A percentile compares a stretch with the other conserved stretches of the same genome.
Conservation (phyloP, 2,329 filamentous ascomycete genomes). For the Colletotrichum cereale region DNA sequence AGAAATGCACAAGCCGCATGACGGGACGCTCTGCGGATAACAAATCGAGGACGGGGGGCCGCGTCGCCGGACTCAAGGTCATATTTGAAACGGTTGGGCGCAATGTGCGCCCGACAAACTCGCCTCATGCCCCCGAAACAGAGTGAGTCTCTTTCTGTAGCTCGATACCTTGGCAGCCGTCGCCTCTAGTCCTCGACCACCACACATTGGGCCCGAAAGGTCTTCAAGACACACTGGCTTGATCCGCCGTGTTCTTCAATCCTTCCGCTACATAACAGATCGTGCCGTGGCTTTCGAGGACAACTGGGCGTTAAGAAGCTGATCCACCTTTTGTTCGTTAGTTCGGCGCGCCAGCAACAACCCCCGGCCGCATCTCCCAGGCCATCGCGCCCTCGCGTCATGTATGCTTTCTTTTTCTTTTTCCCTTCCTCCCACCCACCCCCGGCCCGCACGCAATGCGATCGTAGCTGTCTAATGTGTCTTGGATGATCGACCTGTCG, state of each 20-base stretch:
- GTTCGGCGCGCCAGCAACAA: neutral
- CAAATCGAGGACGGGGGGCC: neutral
- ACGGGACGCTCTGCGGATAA: neutral
- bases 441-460: conserved; percentile 4
- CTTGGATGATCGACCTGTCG: conserved; percentile 27
- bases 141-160: neutral
- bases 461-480: conserved; percentile 6
- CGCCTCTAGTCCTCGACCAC: neutral
- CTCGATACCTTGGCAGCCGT: neutral
- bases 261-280: neutral
- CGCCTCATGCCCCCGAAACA: conserved; percentile 17
- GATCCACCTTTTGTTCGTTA: neutral
- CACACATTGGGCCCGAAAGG: neutral
- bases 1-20: neutral
- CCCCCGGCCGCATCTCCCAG: neutral
- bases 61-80: neutral
- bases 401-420: neutral
- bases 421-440: neutral
- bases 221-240: neutral
- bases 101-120: neutral
- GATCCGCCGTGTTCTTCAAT: neutral
- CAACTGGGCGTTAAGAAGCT: neutral
- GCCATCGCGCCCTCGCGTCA: conserved; percentile 2
- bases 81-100: conserved; percentile 6
- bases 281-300: neutral